phyloP scores from a whole-genome alignment of 805 yeast genomes.

The Kuraishia cidri region DNA sequence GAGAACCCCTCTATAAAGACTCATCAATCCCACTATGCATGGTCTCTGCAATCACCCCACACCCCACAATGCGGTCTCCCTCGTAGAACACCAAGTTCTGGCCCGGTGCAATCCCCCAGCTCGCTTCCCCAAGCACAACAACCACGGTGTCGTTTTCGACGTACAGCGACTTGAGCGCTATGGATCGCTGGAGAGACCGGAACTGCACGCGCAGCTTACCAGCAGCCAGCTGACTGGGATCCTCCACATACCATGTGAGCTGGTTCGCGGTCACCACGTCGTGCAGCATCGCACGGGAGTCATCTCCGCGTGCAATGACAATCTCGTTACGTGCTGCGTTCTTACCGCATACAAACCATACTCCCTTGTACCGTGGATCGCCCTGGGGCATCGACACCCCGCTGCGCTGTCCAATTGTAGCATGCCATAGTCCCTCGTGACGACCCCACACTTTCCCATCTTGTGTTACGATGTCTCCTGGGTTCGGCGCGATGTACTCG shows the following conservation, averaged over 20 bases:
- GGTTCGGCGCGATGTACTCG: constrained; percentile 63
- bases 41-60: constrained; percentile 46
- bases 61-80: constrained; percentile 60
- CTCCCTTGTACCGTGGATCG: constrained; percentile 61
- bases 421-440: constrained; percentile 88
- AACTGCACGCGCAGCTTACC: constrained; percentile 44
- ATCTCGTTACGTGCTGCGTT: constrained; percentile 55
- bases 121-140: constrained; percentile 26
- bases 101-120: constrained; percentile 83
- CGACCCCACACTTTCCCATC: constrained; percentile 71
- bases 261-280: constrained; percentile 29
- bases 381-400: constrained; percentile 87
- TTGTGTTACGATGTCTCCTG: constrained; percentile 74
- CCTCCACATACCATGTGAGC: constrained; percentile 39
- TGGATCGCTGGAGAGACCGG: constrained; percentile 64
- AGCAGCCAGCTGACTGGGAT: constrained; percentile 2
- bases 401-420: constrained; percentile 87
- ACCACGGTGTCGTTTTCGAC: constrained; percentile 19
- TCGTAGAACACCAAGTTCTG: constrained; percentile 74
- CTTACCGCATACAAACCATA: constrained; percentile 84
- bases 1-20: too few relatives aligned
- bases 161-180: constrained; percentile 17
- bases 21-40: too few relatives aligned
- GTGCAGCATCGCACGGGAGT: constrained; percentile 46
- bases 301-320: constrained; percentile 66